A percentile compares a stretch with the other conserved stretches of the same genome.
These are phyloP conservation scores for Rhodotorula sp. DNA, from an alignment of 1,284 basidiomycete species.

Conservation along the genomic window DNA sequence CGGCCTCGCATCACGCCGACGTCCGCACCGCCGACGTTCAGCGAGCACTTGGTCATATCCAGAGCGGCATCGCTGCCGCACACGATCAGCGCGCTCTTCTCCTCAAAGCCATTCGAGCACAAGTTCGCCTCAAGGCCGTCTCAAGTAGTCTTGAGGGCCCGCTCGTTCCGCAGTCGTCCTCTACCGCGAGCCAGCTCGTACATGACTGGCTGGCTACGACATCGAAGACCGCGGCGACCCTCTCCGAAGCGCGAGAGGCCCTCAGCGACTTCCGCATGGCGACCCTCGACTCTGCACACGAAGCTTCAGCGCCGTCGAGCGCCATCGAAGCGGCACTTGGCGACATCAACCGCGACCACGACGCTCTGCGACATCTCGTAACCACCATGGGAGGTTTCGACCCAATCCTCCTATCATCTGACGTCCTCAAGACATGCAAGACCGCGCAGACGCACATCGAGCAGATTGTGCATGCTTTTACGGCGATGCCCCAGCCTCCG, in stretches of 20 bases:
- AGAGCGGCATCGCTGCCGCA: conserved; percentile 57
- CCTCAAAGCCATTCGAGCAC: conserved; percentile 5
- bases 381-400: conserved; percentile 10
- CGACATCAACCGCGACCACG: conserved; percentile 18
- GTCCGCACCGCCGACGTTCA: conserved; percentile 79
- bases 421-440: conserved; percentile 8
- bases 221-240: conserved; percentile 13
- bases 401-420: conserved; percentile 8
- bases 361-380: conserved; percentile 13
- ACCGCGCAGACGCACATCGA: conserved; percentile 15
- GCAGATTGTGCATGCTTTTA: conserved; percentile 57
- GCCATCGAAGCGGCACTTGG: conserved; percentile 14
- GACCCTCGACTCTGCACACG: neutral
- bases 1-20: conserved; percentile 74
- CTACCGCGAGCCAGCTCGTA: neutral
- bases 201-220: conserved; percentile 7
- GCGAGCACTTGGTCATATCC: conserved; percentile 72
- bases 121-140: conserved; percentile 20
- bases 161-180: neutral
- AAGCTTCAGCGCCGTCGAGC: conserved; percentile 5
- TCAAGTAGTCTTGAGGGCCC: conserved; percentile 6
- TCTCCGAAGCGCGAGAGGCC: conserved; percentile 25
- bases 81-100: conserved; percentile 33
- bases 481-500: conserved; percentile 12
- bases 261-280: conserved; percentile 24